Base-by-base conservation (phyloP, 2,329 filamentous ascomycete species). In the Dactylonectria estremocensis region DNA sequence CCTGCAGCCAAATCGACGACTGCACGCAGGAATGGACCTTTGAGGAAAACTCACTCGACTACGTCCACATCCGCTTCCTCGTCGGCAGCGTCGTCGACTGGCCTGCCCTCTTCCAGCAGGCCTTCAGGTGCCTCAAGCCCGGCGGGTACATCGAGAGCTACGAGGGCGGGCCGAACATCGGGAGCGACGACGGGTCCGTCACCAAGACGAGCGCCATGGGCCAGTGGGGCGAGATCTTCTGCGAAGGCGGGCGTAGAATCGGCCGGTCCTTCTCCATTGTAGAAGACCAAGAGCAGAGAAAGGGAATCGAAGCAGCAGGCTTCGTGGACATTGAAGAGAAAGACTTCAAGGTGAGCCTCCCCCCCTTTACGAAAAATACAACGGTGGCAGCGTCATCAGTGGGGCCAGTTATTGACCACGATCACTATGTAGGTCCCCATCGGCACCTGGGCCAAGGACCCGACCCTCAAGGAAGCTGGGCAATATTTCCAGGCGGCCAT, bases 41-140 rank as follows among this genome's bases (percentile, higher is more conserved):
- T 31, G 54, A 53, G 22, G 58, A 48, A 5, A 61, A 67, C 57
- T 76, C 82, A 40, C 89, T 89, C 72, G 89, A 91, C 78, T 88
- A 85, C 70, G 86, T 92, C 64, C 90, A 91, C 76, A 85, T 86
- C 2, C 85, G 86, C 52, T 82, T 86, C 71, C 80, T 91, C 69
- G 80, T 85, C 3, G 89, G 89, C 46, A 84, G 84, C 66, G 85
- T 91, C 66, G 77, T 80, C 5, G 88, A 89, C 71, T 90, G 88
- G 78, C 81, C 83, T 37, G 81, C 83, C n/a, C 77, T 91, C 20
- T 83, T 90, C 69, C 77, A 79, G 50, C 85, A 87, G 66, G 78
- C 85, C 5, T 87, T 80, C 74, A 81, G 82, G 64, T 84, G 88
- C 63, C 80, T 90, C 16, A 85, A 85, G 69, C 88, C 89, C 0